Conservation (phyloP, 345 rosid genomes). For the Populus tremula region DNA sequence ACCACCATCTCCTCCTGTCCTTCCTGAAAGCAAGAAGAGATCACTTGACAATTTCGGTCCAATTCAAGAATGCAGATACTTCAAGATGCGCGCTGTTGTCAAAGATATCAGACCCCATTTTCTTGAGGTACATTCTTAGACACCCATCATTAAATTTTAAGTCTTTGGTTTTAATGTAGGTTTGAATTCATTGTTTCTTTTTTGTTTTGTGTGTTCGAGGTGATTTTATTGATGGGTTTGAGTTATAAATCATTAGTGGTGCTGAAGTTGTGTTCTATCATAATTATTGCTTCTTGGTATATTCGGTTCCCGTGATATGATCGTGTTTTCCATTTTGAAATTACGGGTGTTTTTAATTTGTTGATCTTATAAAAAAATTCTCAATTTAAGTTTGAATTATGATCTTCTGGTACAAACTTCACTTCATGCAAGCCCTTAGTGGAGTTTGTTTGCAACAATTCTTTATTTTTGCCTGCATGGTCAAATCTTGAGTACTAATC, state of each 20-base stretch:
- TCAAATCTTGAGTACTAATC: background rate
- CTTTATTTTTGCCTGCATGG: background rate
- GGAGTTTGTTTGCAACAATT: background rate
- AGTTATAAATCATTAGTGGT: background rate
- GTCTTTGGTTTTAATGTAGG: background rate
- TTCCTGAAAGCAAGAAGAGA: conserved; percentile 46
- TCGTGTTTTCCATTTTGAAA: background rate
- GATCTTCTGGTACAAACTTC: background rate
- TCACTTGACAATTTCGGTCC: conserved; percentile 40
- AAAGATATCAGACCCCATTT: conserved; percentile 39
- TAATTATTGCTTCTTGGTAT: background rate
- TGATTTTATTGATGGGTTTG: background rate
- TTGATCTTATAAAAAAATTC: background rate
- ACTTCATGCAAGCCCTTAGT: background rate
- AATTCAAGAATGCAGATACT: conserved; percentile 47
- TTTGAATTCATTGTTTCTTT: background rate
- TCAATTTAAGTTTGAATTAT: background rate
- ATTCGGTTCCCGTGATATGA: background rate
- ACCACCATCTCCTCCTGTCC: background rate
- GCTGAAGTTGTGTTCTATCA: background rate
- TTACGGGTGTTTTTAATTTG: background rate
- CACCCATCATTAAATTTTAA: background rate
- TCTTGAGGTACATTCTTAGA: conserved; percentile 29
- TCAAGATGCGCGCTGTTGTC: conserved; percentile 39
- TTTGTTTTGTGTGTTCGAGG: background rate